Base-by-base conservation (phyloP, 495 filamentous ascomycete species). In the Filosporella fistucella region DNA sequence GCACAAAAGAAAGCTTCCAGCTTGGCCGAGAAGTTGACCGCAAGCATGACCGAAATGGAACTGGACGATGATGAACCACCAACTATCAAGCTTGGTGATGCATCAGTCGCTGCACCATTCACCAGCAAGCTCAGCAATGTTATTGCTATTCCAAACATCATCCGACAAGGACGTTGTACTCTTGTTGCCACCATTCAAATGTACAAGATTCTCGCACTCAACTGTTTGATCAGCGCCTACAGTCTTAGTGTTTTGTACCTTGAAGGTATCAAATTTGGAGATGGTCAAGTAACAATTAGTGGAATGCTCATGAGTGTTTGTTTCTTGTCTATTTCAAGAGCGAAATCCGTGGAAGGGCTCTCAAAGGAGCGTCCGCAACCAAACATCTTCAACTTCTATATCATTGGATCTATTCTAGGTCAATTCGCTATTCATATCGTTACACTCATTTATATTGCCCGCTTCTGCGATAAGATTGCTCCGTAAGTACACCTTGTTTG, bases 221-320 rank as follows among this genome's bases (percentile, higher is more conserved):
- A 99, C 72, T 99, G 93, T 63, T 72, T 99, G 59, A 99, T 99
- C 65, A 95, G 88, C 60, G 93, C 93, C 17, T 99, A 99, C 79
- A 96, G 90, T 70, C 66, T 97, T 57, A 91, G 85, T 66, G 93
- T 99, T 28, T 75, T 99, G 35, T 99, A 99, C 61, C 72, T 99
- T 6, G 93, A 97, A 56, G 93, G 93, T 45, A 99, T 99, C 74
- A 99, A 99, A 69, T 99, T 99, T 58, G 90, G 93, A 37, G 93
- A 99, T 67, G 91, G 91, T 24, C 93, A 99, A 65, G 91, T 96
- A 35, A 99, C 93, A 21, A 97, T 99, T 63, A 96, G 89, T 54
- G 93, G 93, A 55, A 97, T 99, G 89, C 80, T 99, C 67, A 96
- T 99, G 94, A 96, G 91, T 63, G 93, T 99, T 42, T 99, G 93